Percentiles rank a stretch among this genome's conserved stretches.
phyloP scores from a whole-genome alignment of 805 yeast species.

The Barnettozyma populi region DNA sequence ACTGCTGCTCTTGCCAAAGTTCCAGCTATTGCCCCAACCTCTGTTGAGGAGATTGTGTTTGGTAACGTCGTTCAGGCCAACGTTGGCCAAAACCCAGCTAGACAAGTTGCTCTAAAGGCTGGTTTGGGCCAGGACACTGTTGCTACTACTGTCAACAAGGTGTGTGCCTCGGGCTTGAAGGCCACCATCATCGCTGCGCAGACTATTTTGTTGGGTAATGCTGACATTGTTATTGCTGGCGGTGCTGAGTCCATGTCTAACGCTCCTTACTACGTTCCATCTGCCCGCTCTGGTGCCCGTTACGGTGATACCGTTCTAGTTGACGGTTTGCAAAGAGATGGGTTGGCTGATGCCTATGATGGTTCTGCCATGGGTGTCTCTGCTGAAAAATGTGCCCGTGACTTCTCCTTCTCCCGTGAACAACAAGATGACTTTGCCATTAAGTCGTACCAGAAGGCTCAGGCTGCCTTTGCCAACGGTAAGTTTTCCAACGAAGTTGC shows the following conservation, averaged over 20 bases:
- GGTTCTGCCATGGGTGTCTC: conserved; percentile 91
- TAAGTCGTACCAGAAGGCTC: conserved; percentile 80
- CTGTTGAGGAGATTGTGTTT: conserved; percentile 84
- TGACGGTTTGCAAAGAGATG: conserved; percentile 92
- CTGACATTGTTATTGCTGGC: conserved; percentile 92
- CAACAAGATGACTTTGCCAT: conserved; percentile 88
- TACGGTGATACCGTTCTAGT: conserved; percentile 76
- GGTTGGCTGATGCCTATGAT: conserved; percentile 88
- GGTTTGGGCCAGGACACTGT: conserved; percentile 78
- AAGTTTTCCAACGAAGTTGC: conserved; percentile 80
- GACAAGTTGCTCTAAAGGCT: conserved; percentile 91
- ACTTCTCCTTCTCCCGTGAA: conserved; percentile 71
- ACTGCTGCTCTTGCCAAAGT: conserved; percentile 80
- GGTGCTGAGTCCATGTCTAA: conserved; percentile 98
- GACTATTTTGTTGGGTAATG: conserved; percentile 78
- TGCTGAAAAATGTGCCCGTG: conserved; percentile 93
- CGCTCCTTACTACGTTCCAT: conserved; percentile 85
- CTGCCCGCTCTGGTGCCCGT: conserved; percentile 83
- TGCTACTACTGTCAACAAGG: conserved; percentile 92
- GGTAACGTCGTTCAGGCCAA: conserved; percentile 93
- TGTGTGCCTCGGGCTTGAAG: conserved; percentile 95
- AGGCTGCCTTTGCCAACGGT: conserved; percentile 70
- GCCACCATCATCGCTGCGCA: conserved; percentile 89
- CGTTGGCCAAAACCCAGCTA: conserved; percentile 96
- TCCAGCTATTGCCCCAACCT: conserved; percentile 70